Base-by-base conservation (phyloP, 2,329 filamentous ascomycete genomes). In the Fusarium phyllophilum region DNA sequence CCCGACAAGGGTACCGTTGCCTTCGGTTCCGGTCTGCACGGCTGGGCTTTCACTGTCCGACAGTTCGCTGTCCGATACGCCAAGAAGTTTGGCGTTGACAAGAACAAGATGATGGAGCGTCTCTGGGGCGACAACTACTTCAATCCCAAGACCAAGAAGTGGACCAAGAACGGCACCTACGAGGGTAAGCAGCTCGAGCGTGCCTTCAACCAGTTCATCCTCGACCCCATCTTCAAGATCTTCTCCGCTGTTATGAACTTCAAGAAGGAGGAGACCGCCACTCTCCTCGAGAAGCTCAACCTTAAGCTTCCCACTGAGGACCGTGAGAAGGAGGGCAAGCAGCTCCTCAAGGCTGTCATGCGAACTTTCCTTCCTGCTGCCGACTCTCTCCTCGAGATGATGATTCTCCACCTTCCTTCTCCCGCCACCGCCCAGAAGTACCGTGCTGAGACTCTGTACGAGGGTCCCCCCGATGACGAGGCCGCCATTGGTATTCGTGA, bases 1-100 rank as follows among this genome's bases (percentile, higher is more conserved):
- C 96, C 96, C 80, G 93, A 98, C 86, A 94, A 94, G 88, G 96
- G 96, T 85, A 99, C 96, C 84, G 93, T 99, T 82, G 96, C 96
- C 81, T 99, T 99, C 90, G 96, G 95, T 88, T 98, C 96, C 86
- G 96, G 96, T 93, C 95, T 98, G 76, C 96, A 99, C 90, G 96
- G 96, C 86, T 99, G 96, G 96, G 96, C 95, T 83, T 99, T 99
- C 92, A 99, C 96, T 82, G 88, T 98, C 89, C 94, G 96, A 83
- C 96, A 99, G 87, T 99, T 99, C 87, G 96, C 96, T 80, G 86
- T 91, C 84, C 92, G 93, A 82, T 99, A 99, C 86, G 93, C 96
- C 87, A 98, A 98, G 95, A 99, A 99, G 89, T 99, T 99, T 82
- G 96, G 96, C 93, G 96, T 99, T 81, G 96, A 99, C 92, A 95